Evolutionary conservation across 2,329 filamentous ascomycete species (phyloP), one percentile per base, ranked within the genome.

Genomic region (Colletotrichum somersetense): DNA sequence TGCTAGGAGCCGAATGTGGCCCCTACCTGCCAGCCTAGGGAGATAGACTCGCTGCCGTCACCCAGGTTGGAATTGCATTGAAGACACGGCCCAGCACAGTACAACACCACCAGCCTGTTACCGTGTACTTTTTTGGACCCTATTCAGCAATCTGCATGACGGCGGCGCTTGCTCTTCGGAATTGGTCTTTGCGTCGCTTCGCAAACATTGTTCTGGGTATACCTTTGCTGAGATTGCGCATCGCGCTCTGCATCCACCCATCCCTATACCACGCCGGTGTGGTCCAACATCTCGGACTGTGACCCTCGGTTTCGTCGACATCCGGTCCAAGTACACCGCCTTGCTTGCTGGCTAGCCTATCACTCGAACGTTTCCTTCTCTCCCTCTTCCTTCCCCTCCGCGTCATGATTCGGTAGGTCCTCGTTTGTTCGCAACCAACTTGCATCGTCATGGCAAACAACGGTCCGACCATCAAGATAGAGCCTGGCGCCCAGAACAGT

Each of bases 401-500:
- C 30, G 38, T 52, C 35, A 33, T 67, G 52, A 44, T 71, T 62
- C 48, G 38, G 38, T 58, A 63, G 57, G 33, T 40, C 55, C 33
- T 40, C 50, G 38, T 23, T 46, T 55, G 6, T 40, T 35, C 3
- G 5, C 52, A 35, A 52, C 23, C 65, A 58, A 44, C 69, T 26
- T 63, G 38, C 44, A 59, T 40, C 53, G 52, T 16, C 55, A 72
- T 72, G 70, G 70, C 70, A 70, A 69, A 70, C 65, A 72, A 72
- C 33, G 55, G 66, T 40, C 66, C 61, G 58, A 56, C 55, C 12
- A 48, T 55, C 53, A 70, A 65, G 53, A 55, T 40, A 30, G 70
- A 69, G 66, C 33, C 55, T 44, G 61, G 48, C 30, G 40, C 33
- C 62, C 75, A 71, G 42, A 75, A 73, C 62, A 77, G 79, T 50